Conservation (phyloP, 179 eudicot genomes). For the Pouteria campechiana region DNA sequence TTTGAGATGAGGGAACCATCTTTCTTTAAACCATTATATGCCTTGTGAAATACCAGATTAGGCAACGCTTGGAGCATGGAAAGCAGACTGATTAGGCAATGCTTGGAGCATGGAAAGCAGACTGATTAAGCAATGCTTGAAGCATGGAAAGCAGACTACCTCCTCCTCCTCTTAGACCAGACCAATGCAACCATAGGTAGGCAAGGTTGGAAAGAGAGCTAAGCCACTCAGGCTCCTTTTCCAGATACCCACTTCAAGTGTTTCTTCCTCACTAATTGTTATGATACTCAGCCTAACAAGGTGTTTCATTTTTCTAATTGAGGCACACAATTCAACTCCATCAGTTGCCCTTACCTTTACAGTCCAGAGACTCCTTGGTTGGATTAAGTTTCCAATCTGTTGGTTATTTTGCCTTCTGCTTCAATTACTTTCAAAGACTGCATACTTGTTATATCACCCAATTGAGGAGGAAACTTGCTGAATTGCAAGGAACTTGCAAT, state of each 20-base stretch:
- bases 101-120: conserved; percentile 8
- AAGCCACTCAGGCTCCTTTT: conserved; percentile 18
- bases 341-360: conserved; percentile 8
- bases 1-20: conserved; percentile 12
- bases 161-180: conserved; percentile 7
- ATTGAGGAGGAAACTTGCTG: conserved; percentile 11
- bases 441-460: conserved; percentile 7
- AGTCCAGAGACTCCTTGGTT: conserved; percentile 18
- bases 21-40: conserved; percentile 13
- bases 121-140: conserved; percentile 6
- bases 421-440: conserved; percentile 16
- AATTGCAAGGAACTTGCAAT: no score
- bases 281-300: conserved; percentile 14
- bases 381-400: conserved; percentile 11
- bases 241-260: conserved; percentile 12
- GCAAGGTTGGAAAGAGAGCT: conserved; percentile 8
- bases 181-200: conserved; percentile 14
- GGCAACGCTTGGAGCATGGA: conserved; percentile 10
- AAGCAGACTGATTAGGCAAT: conserved; percentile 10
- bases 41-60: conserved; percentile 13
- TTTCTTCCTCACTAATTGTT: conserved; percentile 5
- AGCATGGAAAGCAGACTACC: conserved; percentile 10
- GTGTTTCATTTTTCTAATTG: conserved; percentile 13
- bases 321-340: conserved; percentile 17
- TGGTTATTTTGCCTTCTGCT: conserved; percentile 18